Evolutionary conservation across 371 early-diverging fungal species (phyloP).

Genomic region (Mucor indicus): DNA sequence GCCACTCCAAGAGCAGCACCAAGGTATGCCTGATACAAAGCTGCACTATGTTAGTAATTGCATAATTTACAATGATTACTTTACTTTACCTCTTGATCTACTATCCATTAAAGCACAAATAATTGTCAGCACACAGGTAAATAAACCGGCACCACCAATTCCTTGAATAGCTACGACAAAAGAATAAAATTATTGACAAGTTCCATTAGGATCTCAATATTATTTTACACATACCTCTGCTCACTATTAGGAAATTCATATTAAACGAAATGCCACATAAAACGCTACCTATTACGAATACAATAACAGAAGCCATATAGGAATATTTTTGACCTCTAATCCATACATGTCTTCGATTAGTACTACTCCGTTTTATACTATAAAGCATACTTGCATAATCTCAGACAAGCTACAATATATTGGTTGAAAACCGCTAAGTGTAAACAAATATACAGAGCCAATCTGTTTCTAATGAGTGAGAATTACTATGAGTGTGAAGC

Average conservation of each 20-base stretch:
- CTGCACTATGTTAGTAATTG: not conserved
- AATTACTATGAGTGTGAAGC: not conserved
- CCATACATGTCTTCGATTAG: too few relatives aligned
- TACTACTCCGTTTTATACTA: too few relatives aligned
- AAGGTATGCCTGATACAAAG: constrained; percentile 44
- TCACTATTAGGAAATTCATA: constrained; percentile 56
- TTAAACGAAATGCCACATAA: constrained; percentile 56
- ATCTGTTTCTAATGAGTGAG: constrained; percentile 22
- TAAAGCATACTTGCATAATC: constrained; percentile 49
- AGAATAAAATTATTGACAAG: not conserved
- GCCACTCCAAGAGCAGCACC: constrained; percentile 55
- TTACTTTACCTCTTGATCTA: constrained; percentile 12
- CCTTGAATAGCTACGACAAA: constrained; percentile 11
- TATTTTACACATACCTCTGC: constrained; percentile 9
- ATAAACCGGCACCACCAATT: constrained; percentile 47
- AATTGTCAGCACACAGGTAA: constrained; percentile 67
- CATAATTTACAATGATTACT: not conserved
- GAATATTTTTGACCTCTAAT: too few relatives aligned
- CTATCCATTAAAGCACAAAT: constrained; percentile 59
- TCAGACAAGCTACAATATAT: constrained; percentile 59
- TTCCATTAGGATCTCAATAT: too few relatives aligned
- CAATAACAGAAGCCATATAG: too few relatives aligned
- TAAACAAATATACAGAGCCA: constrained; percentile 60
- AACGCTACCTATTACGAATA: constrained; percentile 56
- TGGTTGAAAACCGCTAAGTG: constrained; percentile 58